Percentiles rank a stretch among this genome's conserved stretches.
phyloP scores from a whole-genome alignment of 1,284 basidiomycete genomes.

The Psilocybe mexicana region DNA sequence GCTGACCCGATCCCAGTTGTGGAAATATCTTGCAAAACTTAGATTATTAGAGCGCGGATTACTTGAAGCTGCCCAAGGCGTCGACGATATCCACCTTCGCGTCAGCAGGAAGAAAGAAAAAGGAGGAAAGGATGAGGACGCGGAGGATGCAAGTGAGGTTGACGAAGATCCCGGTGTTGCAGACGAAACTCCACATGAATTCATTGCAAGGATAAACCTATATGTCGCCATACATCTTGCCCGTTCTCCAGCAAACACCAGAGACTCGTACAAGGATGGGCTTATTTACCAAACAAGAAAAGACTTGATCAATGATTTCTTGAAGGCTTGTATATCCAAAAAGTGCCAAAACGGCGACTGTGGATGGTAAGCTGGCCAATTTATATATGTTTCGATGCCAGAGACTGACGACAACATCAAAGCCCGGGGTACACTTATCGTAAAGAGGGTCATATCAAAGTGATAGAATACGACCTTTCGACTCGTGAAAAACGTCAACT shows the following conservation, averaged over 20 bases:
- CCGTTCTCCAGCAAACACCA: constrained; percentile 57
- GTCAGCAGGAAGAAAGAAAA: constrained; percentile 35
- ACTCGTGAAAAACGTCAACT: constrained; percentile 75
- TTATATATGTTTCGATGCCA: constrained; percentile 8
- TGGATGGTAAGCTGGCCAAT: constrained; percentile 64
- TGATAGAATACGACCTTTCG: constrained; percentile 91
- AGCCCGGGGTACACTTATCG: constrained; percentile 88
- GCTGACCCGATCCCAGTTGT: constrained; percentile 48
- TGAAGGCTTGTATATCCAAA: constrained; percentile 68
- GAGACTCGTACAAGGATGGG: constrained; percentile 88
- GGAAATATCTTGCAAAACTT: constrained; percentile 86
- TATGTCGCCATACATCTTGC: constrained; percentile 72
- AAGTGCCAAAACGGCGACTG: constrained; percentile 81
- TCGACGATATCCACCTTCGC: constrained; percentile 63
- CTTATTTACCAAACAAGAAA: constrained; percentile 89
- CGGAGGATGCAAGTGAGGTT: constrained; percentile 37
- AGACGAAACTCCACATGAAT: constrained; percentile 63
- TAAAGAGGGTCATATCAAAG: constrained; percentile 93
- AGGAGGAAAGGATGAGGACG: constrained; percentile 43
- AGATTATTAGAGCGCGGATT: constrained; percentile 91
- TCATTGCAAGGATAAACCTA: constrained; percentile 68
- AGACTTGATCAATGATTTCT: constrained; percentile 81
- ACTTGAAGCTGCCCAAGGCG: constrained; percentile 76
- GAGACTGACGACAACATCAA: neutral
- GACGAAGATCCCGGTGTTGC: constrained; percentile 32